Conservation (phyloP, 805 yeast genomes). For the Candida taoyuanica region DNA sequence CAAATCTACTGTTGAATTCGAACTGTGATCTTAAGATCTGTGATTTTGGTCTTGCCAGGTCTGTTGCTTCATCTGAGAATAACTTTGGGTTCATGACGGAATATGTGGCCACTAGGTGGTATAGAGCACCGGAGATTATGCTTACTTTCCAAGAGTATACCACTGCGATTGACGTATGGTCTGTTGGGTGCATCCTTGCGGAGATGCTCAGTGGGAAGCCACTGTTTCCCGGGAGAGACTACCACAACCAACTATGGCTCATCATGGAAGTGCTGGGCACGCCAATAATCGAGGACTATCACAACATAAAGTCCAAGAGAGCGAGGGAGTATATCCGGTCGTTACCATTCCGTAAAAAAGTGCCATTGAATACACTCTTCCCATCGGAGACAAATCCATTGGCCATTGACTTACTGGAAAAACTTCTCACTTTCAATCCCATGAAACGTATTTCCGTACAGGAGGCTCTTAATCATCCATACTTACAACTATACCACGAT, state of each 20-base stretch:
- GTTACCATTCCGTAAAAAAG: slow-evolving; percentile 55
- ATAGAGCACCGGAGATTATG: slow-evolving; percentile 83
- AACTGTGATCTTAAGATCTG: slow-evolving; percentile 74
- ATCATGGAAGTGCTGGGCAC: slow-evolving; percentile 70
- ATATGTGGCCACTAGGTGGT: slow-evolving; percentile 84
- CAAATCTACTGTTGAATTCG: slow-evolving; percentile 60
- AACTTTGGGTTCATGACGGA: slow-evolving; percentile 61
- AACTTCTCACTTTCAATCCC: slow-evolving; percentile 69
- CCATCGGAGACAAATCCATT: slow-evolving; percentile 42
- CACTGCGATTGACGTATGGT: slow-evolving; percentile 76
- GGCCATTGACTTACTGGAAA: slow-evolving; percentile 61
- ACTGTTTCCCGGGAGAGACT: slow-evolving; percentile 72
- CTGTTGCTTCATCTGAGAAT: slow-evolving; percentile 44
- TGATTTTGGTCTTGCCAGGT: slow-evolving; percentile 73
- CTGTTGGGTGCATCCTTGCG: slow-evolving; percentile 73
- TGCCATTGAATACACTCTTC: slow-evolving; percentile 48
- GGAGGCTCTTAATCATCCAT: slow-evolving; percentile 73
- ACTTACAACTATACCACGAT: slow-evolving; percentile 61
- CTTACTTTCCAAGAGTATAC: slow-evolving; percentile 66
- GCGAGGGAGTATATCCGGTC: slow-evolving; percentile 75
- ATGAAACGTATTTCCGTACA: slow-evolving; percentile 67
- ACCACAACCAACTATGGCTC: slow-evolving; percentile 59
- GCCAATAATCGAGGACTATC: slow-evolving; percentile 68
- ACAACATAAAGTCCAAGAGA: slow-evolving; percentile 65
- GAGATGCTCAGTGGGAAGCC: slow-evolving; percentile 60